These are phyloP conservation scores for Pythium pectinolyticum DNA, from an alignment of 352 stramenopile species.

Conservation along the genomic window DNA sequence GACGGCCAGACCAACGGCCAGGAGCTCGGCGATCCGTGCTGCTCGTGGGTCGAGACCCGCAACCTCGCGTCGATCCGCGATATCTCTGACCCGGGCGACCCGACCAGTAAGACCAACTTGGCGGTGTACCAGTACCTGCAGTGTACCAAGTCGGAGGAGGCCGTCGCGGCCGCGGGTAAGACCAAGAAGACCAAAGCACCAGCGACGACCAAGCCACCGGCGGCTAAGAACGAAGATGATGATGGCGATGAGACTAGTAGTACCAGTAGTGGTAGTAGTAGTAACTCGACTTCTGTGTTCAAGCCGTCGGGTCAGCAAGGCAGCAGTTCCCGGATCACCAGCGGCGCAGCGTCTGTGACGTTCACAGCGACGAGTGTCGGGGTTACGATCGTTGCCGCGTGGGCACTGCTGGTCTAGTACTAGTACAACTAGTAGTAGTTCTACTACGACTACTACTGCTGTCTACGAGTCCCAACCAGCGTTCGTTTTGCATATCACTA, in stretches of 20 bases:
- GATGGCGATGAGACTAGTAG: too few relatives aligned
- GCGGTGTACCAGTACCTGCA: constrained; percentile 22
- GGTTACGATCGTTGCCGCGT: not conserved
- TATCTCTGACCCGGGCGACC: constrained; percentile 28
- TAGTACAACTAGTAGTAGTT: too few relatives aligned
- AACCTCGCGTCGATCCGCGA: constrained; percentile 23
- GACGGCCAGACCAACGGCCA: constrained; percentile 67
- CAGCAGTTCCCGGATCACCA: not conserved
- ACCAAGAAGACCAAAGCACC: constrained; percentile 13
- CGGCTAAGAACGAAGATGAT: not conserved
- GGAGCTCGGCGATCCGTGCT: constrained; percentile 68
- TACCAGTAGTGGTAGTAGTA: not conserved
- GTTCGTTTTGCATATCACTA: not conserved
- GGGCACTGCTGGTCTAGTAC: constrained; percentile 3
- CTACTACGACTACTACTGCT: too few relatives aligned
- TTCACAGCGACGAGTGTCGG: not conserved
- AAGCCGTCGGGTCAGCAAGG: not conserved
- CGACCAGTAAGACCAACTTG: constrained; percentile 15
- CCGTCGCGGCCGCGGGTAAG: constrained; percentile 7
- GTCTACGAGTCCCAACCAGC: not conserved
- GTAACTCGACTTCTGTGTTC: not conserved
- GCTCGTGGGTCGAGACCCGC: constrained; percentile 33
- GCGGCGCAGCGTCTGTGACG: not conserved
- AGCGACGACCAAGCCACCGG: not conserved
- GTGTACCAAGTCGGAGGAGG: constrained; percentile 32